These are phyloP conservation scores for Shiraia bambusicola DNA, from an alignment of 2,329 filamentous ascomycete species.

Conservation along the genomic window DNA sequence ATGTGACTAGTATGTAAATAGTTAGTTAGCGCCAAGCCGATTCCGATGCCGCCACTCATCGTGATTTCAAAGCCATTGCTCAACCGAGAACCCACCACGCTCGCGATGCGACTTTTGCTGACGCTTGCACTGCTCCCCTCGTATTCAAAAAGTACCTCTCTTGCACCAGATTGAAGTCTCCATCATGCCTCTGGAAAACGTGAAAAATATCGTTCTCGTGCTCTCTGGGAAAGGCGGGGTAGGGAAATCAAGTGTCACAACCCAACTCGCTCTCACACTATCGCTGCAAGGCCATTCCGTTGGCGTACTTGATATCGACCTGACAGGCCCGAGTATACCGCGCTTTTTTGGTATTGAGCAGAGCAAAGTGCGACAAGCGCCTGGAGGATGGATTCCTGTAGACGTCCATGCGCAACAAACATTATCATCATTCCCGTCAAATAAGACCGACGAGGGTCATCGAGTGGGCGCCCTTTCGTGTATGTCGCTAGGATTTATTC, in stretches of 20 bases:
- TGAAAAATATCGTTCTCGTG: slow-evolving; percentile 78
- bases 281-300: slow-evolving; percentile 83
- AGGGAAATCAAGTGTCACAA: slow-evolving; percentile 96
- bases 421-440: slow-evolving; percentile 13
- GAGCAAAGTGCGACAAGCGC: slow-evolving; percentile 86
- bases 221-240: slow-evolving; percentile 98
- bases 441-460: slow-evolving; percentile 12
- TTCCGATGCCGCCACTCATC: slow-evolving; percentile 28
- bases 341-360: slow-evolving; percentile 89
- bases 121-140: background rate
- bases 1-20: too few species aligned
- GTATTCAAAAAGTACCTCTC: background rate
- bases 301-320: slow-evolving; percentile 91
- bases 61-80: slow-evolving; percentile 35
- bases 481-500: slow-evolving; percentile 91
- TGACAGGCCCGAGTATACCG: slow-evolving; percentile 94
- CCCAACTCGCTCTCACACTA: slow-evolving; percentile 88
- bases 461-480: slow-evolving; percentile 68
- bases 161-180: slow-evolving; percentile 28
- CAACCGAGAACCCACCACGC: slow-evolving; percentile 19
- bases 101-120: slow-evolving; percentile 15
- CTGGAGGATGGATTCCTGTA: slow-evolving; percentile 90
- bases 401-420: slow-evolving; percentile 66
- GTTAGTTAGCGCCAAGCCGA: slow-evolving; percentile 10
- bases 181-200: slow-evolving; percentile 66